phyloP scores from a whole-genome alignment of 768 basidiomycete genomes.

The Podaxis sp. region DNA sequence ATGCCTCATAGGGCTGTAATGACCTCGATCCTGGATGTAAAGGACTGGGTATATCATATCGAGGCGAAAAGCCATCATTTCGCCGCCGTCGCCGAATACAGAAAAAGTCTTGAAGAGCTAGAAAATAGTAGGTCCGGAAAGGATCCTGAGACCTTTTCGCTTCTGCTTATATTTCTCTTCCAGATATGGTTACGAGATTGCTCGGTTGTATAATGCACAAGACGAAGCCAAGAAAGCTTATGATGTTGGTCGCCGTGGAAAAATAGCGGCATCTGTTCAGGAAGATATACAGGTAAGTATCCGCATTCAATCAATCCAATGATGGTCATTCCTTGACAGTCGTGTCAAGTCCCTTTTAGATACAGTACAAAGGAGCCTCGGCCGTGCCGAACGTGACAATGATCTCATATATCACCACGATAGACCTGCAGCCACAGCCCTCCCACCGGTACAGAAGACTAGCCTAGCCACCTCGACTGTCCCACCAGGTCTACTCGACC shows the following conservation, averaged over 20 bases:
- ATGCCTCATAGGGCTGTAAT: slow-evolving; percentile 1
- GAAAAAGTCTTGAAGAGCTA: slow-evolving; percentile 87
- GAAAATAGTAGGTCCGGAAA: slow-evolving; percentile 63
- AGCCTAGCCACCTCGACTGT: slow-evolving; percentile 62
- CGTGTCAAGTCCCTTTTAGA: slow-evolving; percentile 69
- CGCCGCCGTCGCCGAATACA: slow-evolving; percentile 82
- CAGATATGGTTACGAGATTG: slow-evolving; percentile 89
- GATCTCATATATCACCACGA: slow-evolving; percentile 93
- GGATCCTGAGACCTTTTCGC: background rate
- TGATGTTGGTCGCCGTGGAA: slow-evolving; percentile 61
- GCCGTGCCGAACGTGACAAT: slow-evolving; percentile 86
- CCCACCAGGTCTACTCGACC: slow-evolving; percentile 59
- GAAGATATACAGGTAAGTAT: slow-evolving; percentile 87
- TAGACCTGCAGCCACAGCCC: slow-evolving; percentile 69
- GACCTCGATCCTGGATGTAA: slow-evolving; percentile 2
- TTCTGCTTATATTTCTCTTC: slow-evolving; percentile 12
- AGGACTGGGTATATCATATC: slow-evolving; percentile 83
- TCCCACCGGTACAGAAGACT: slow-evolving; percentile 63
- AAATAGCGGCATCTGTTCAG: slow-evolving; percentile 61
- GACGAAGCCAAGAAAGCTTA: slow-evolving; percentile 68
- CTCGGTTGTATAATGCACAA: slow-evolving; percentile 71
- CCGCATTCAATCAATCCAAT: slow-evolving; percentile 12
- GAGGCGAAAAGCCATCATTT: slow-evolving; percentile 87
- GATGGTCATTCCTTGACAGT: slow-evolving; percentile 13
- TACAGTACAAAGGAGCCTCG: slow-evolving; percentile 62